Base-by-base conservation (phyloP, 2,329 filamentous ascomycete genomes). In the Penicillium sp. region DNA sequence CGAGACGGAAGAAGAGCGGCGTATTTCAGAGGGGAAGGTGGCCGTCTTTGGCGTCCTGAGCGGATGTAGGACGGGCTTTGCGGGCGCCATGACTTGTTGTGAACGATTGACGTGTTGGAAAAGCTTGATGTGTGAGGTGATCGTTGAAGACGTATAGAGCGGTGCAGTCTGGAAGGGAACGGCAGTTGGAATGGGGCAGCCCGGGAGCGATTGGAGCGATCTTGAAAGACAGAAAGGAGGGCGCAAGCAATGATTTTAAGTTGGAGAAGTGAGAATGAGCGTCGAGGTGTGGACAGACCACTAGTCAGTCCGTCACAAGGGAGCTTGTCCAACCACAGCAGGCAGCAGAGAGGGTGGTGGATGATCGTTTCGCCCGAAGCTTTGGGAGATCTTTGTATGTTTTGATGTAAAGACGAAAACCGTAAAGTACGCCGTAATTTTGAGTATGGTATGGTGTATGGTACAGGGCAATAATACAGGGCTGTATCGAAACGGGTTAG, bases 1-100 rank as follows among this genome's bases (percentile, higher is more conserved):
- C 49, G 85, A 61, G 6, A 64, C 61, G 28, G 28, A 3, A 28
- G 66, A 66, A 62, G 87, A 92, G 63, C 82, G 83, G 47, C 86
- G 66, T 72, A 88, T 70, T 62, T 82, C 79, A 5, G 80, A 83
- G 18, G 80, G 80, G 58, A 79, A 76, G 12, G 69, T 71, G 48
- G 72, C 66, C 5, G 68, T 69, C 53, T 73, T 75, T n/a, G 75
- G 73, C 7, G 76, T 79, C 59, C 76, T 72, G 23, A 78, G 66
- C 28, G 73, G 73, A 57, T 70, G 68, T 18, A 77, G 68, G 18
- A 67, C 60, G 12, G 74, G 74, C 58, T 74, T 76, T 12, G 65
- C 64, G 12, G 63, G 62, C 18, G 66, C 64, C 68, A 70, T 70
- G 20, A 43, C 33, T 40, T 49, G 14, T 20, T 23, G 24, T 2